phyloP scores from a whole-genome alignment of 768 basidiomycete genomes.

The Tremella yokohamensis region DNA sequence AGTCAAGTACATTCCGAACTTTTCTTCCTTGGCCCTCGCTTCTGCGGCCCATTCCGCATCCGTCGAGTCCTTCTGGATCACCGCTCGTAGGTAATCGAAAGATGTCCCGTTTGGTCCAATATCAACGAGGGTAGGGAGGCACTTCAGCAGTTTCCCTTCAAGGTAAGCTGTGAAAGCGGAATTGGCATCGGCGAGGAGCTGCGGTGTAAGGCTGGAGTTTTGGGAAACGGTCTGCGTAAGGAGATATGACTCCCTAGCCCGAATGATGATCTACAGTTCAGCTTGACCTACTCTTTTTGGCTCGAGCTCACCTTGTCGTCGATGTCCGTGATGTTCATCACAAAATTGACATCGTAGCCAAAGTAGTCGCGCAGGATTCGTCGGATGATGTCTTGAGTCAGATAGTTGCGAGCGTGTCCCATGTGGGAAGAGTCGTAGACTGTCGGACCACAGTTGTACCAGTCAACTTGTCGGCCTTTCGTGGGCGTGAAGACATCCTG shows the following conservation, averaged over 20 bases:
- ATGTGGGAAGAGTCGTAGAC: conserved; percentile 98
- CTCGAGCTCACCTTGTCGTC: conserved; percentile 79
- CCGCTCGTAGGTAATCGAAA: conserved; percentile 62
- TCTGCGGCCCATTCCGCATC: conserved; percentile 67
- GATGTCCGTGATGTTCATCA: conserved; percentile 99
- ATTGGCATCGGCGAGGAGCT: conserved; percentile 60
- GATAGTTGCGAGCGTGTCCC: conserved; percentile 94
- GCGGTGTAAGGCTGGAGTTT: conserved; percentile 55
- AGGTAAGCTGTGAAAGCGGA: conserved; percentile 65
- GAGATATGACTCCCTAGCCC: conserved; percentile 65
- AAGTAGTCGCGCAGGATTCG: conserved; percentile 93
- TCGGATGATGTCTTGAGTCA: conserved; percentile 86
- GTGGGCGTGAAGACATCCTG: conserved; percentile 73
- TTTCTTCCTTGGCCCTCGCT: conserved; percentile 75
- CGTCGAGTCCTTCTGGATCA: conserved; percentile 55
- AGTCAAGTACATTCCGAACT: conserved; percentile 82
- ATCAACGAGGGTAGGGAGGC: conserved; percentile 62
- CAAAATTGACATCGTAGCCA: conserved; percentile 94
- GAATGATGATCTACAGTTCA: conserved; percentile 73
- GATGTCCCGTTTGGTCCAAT: conserved; percentile 52
- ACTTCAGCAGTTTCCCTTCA: conserved; percentile 62
- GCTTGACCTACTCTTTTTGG: neutral
- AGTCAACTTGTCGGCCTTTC: conserved; percentile 56
- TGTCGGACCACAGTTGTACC: conserved; percentile 99
- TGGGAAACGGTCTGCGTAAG: conserved; percentile 46